A percentile compares a stretch with the other conserved stretches of the same genome.
phyloP scores from a whole-genome alignment of 768 basidiomycete species.

The Termitomyces titanicus region DNA sequence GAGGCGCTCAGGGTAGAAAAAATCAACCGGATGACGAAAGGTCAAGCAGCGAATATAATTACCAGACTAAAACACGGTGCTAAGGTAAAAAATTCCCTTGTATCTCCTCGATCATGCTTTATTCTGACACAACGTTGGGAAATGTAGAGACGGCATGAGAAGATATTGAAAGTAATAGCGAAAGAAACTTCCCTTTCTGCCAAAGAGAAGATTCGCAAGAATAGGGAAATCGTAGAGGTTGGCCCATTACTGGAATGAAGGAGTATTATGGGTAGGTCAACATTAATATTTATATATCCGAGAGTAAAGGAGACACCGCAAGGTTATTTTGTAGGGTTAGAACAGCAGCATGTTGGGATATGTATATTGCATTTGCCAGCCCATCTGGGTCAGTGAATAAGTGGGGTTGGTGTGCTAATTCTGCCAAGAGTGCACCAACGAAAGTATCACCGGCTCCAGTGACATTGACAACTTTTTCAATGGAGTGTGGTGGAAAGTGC shows the following conservation, averaged over 20 bases:
- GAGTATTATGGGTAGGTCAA: neutral
- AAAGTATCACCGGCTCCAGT: conserved; percentile 57
- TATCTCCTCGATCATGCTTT: neutral
- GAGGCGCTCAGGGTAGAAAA: conserved; percentile 22
- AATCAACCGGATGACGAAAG: conserved; percentile 59
- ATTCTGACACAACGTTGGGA: neutral
- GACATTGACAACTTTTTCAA: conserved; percentile 56
- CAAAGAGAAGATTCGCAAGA: conserved; percentile 50
- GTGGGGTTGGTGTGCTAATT: conserved; percentile 41
- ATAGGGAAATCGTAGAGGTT: conserved; percentile 55
- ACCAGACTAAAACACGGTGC: conserved; percentile 76
- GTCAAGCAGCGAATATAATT: conserved; percentile 77
- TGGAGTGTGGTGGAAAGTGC: conserved; percentile 62
- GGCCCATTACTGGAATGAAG: conserved; percentile 41
- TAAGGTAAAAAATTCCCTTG: conserved; percentile 36
- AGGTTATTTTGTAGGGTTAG: conserved; percentile 52
- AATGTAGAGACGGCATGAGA: conserved; percentile 51
- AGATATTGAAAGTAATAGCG: conserved; percentile 38
- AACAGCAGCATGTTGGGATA: conserved; percentile 64
- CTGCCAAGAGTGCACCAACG: conserved; percentile 70
- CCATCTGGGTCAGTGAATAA: conserved; percentile 42
- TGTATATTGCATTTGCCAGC: conserved; percentile 41
- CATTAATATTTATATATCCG: conserved; percentile 19
- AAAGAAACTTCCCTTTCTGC: conserved; percentile 29
- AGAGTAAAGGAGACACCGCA: conserved; percentile 67